Base-by-base conservation (phyloP, 768 basidiomycete genomes). In the Flagelloscypha sp. region DNA sequence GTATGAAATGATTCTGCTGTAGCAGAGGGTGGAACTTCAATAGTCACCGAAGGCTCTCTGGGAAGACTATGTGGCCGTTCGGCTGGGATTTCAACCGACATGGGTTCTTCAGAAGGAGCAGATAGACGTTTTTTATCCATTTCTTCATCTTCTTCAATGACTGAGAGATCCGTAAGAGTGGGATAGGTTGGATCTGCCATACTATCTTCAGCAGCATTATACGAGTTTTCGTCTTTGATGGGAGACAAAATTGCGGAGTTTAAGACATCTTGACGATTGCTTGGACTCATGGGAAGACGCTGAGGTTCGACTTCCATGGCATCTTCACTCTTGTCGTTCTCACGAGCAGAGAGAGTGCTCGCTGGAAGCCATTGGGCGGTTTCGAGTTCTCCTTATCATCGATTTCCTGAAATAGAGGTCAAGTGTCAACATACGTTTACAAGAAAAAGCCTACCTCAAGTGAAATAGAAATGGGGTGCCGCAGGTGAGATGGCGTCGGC, bases 71-170 rank as follows among this genome's bases (percentile, higher is more conserved):
- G n/a, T n/a, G n/a, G n/a, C n/a, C n/a, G n/a, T n/a, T n/a, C n/a
- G n/a, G n/a, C n/a, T n/a, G n/a, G n/a, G 25, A 13, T 13, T 27
- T 10, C 25, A 27, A 27, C 13, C 10, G 10, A 27, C 25, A 13
- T 27, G 25, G 11, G 20, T 35, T 38, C 30, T 23, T 42, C 11
- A 19, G 3, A 28, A 2, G 41, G 40, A 2, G 28, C 29, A 15
- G 24, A 7, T 24, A 30, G 20, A 35, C 19, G 15, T n/a, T 33
- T 24, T 36, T 83, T 78, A 4, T 54, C 53, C 2, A 59, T 61
- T 46, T 83, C 77, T 31, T 86, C 83, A 35, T 74, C 81, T 56
- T 84, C 83, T 0, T 69, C 74, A 36, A 84, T 84, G 36, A 80
- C 65, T 19, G 82, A 85, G 23, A 86, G 55, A 33, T 76, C 71